phyloP scores from a whole-genome alignment of 2,329 filamentous ascomycete species.

The Teratosphaeria pseudoeucalypti region DNA sequence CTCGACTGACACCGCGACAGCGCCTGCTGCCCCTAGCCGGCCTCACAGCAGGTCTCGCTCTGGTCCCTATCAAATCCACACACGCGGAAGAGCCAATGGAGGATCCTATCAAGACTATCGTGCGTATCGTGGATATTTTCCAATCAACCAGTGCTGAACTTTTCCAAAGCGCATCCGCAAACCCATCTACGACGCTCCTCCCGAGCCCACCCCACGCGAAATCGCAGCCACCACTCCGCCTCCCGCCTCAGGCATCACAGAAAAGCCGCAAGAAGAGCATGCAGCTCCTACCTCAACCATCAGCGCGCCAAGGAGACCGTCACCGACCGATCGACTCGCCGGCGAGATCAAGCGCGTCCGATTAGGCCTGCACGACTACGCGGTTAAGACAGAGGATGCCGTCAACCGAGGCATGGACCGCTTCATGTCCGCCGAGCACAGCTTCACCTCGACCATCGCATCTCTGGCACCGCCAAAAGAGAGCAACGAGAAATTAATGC shows the following conservation, averaged over 20 bases:
- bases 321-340: conserved; percentile 83
- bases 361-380: conserved; percentile 67
- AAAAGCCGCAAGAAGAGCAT: conserved; percentile 19
- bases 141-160: conserved; percentile 1
- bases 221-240: conserved; percentile 30
- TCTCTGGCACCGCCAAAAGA: conserved; percentile 78
- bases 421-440: conserved; percentile 75
- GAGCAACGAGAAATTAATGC: conserved; percentile 79
- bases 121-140: conserved; percentile 5
- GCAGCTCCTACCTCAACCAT: conserved; percentile 18
- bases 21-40: conserved; percentile 40
- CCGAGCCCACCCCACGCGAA: conserved; percentile 23
- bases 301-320: conserved; percentile 34
- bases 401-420: conserved; percentile 74
- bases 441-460: conserved; percentile 80
- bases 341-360: conserved; percentile 70
- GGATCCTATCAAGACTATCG: conserved; percentile 20
- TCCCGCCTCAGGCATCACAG: conserved; percentile 25
- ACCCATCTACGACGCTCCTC: conserved; percentile 69
- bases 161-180: conserved; percentile 27
- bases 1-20: conserved; percentile 24
- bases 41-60: conserved; percentile 34
- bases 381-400: conserved; percentile 63
- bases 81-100: conserved; percentile 38
- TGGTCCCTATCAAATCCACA: conserved; percentile 36